These are phyloP conservation scores for Fusarium sp. DNA, from an alignment of 2,329 filamentous ascomycete genomes.

Conservation along the genomic window DNA sequence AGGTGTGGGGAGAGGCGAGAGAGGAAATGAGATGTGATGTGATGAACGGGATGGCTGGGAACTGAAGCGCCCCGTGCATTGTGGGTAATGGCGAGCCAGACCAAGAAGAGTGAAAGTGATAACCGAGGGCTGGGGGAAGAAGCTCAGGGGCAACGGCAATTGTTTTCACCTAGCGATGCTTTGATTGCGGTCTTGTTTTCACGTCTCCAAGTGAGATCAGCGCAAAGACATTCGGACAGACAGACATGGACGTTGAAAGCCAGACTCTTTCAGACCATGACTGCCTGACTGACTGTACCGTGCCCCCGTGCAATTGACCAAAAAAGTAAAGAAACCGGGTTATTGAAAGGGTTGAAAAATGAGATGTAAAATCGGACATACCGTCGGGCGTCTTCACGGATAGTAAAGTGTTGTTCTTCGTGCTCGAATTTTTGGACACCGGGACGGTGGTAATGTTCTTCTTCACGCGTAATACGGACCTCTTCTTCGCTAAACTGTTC, in stretches of 20 bases:
- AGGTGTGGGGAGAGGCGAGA: slow-evolving; percentile 15
- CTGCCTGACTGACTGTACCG: background rate
- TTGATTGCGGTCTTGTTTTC: slow-evolving; percentile 21
- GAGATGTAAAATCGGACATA: slow-evolving; percentile 52
- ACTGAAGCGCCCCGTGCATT: slow-evolving; percentile 37
- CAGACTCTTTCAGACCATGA: slow-evolving; percentile 3
- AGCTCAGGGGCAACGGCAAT: slow-evolving; percentile 35
- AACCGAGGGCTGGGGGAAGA: slow-evolving; percentile 6
- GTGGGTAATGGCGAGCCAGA: slow-evolving; percentile 36
- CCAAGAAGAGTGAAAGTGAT: slow-evolving; percentile 30
- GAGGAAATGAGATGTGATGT: slow-evolving; percentile 28
- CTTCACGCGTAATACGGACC: slow-evolving; percentile 81
- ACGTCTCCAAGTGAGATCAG: slow-evolving; percentile 25
- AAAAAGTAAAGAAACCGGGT: background rate
- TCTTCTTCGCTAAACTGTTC: slow-evolving; percentile 82
- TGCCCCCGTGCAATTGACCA: background rate
- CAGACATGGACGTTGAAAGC: background rate
- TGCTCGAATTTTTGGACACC: slow-evolving; percentile 60
- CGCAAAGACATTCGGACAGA: background rate
- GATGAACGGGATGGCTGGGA: slow-evolving; percentile 42
- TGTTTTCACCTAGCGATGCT: slow-evolving; percentile 15
- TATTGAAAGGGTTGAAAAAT: background rate
- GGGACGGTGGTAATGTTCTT: slow-evolving; percentile 80
- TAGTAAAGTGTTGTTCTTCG: slow-evolving; percentile 46
- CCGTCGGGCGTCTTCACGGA: slow-evolving; percentile 63